Conservation (phyloP, 257 asterid genomes). For the Solanum rostratum region DNA sequence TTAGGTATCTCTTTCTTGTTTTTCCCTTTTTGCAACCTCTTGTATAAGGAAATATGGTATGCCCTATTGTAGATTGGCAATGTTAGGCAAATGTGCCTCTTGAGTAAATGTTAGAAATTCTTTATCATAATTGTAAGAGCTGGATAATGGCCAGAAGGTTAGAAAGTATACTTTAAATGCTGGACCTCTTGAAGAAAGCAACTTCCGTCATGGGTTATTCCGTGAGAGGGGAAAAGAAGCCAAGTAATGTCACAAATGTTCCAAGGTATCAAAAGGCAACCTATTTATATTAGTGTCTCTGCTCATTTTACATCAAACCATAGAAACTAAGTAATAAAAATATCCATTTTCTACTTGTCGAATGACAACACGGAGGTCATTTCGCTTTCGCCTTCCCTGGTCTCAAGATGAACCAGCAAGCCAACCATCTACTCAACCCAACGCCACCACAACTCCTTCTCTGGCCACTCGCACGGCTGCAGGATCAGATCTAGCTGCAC, state of each 20-base stretch:
- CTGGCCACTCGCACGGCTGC: background rate
- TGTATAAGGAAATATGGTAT: background rate
- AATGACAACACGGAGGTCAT: slow-evolving; percentile 32
- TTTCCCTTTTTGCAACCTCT: background rate
- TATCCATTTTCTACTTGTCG: background rate
- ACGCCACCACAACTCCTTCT: background rate
- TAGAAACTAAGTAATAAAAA: no score
- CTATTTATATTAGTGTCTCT: background rate
- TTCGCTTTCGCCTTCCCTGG: slow-evolving; percentile 43
- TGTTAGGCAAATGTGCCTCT: no score
- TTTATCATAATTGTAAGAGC: background rate
- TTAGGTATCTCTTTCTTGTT: background rate
- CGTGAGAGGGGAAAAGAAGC: background rate
- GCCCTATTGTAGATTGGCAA: background rate
- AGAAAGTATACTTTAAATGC: background rate
- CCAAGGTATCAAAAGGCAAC: slow-evolving; percentile 17
- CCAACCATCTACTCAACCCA: background rate
- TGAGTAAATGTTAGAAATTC: background rate
- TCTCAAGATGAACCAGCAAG: background rate
- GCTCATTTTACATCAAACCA: background rate
- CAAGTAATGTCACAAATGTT: background rate
- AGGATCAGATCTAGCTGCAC: background rate
- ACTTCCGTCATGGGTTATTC: background rate
- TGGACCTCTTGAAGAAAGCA: background rate
- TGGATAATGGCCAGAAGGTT: background rate